These are phyloP conservation scores for Colletotrichum sansevieriae DNA, from an alignment of 2,329 filamentous ascomycete species.

Conservation along the genomic window DNA sequence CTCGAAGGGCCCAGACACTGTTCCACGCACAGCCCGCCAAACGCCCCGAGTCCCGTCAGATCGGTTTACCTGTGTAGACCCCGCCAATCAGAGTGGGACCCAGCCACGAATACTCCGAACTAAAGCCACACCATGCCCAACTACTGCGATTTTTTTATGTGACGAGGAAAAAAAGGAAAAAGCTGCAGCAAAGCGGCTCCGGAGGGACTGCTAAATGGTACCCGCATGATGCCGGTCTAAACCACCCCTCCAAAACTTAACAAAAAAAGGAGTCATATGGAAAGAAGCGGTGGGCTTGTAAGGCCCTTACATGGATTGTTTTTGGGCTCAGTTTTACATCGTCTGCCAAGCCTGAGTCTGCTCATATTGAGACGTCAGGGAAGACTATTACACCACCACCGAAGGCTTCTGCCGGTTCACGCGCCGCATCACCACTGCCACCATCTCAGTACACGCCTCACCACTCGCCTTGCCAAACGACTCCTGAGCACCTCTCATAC, in stretches of 20 bases:
- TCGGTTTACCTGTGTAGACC: not conserved
- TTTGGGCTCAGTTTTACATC: slow-evolving; percentile 22
- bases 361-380: slow-evolving; percentile 5
- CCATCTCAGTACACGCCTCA: slow-evolving; percentile 13
- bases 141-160: not conserved
- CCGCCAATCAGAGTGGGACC: slow-evolving; percentile 3
- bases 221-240: slow-evolving; percentile 31
- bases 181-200: slow-evolving; percentile 3
- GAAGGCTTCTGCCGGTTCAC: not conserved
- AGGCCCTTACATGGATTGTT: slow-evolving; percentile 32
- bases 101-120: slow-evolving; percentile 6
- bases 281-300: slow-evolving; percentile 13
- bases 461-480: not conserved
- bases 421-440: slow-evolving; percentile 7
- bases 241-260: not conserved
- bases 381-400: slow-evolving; percentile 21
- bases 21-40: slow-evolving; percentile 15
- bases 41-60: slow-evolving; percentile 8
- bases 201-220: slow-evolving; percentile 29
- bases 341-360: slow-evolving; percentile 19
- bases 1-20: slow-evolving; percentile 18
- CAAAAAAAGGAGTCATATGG: slow-evolving; percentile 31
- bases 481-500: slow-evolving; percentile 18
- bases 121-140: slow-evolving; percentile 20
- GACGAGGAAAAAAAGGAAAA: no score